Conservation (phyloP, 106 monocot genomes). For the Allium fistulosum region DNA sequence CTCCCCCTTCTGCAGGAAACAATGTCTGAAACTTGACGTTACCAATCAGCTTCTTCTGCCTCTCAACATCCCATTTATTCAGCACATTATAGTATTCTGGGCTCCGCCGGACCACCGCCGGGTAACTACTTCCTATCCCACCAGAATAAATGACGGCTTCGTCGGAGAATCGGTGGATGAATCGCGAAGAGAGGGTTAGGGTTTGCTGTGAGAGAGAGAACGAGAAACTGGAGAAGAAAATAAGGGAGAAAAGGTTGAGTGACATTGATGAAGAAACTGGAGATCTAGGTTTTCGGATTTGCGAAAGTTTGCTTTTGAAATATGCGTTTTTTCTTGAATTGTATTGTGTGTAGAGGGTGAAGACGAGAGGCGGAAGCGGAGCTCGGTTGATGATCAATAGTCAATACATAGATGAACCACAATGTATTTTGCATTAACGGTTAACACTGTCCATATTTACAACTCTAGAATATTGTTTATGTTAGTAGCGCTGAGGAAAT, state of each 20-base stretch:
- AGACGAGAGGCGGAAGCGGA: no score
- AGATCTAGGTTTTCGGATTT: conserved; percentile 11
- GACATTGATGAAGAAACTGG: not conserved
- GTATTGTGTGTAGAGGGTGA: no score
- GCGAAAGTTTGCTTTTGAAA: no score
- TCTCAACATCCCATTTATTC: conserved; percentile 41
- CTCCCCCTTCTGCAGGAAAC: conserved; percentile 63
- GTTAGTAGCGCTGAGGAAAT: no score
- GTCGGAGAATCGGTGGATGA: conserved; percentile 88
- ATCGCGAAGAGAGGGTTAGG: conserved; percentile 42
- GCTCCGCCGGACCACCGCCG: conserved; percentile 40
- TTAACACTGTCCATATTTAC: no score
- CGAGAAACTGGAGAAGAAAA: not conserved
- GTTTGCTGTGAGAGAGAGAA: conserved; percentile 15
- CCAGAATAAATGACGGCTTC: conserved; percentile 28
- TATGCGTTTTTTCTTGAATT: no score
- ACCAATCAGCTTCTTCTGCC: conserved; percentile 36
- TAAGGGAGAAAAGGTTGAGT: not conserved
- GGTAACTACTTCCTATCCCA: not conserved
- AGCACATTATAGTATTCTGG: conserved; percentile 55
- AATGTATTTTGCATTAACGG: no score
- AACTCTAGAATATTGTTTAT: no score
- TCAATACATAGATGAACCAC: no score
- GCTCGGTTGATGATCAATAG: no score
- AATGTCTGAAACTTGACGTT: conserved; percentile 29